Evolutionary conservation across 129 eudicot species (phyloP).

Genomic region (Lonicera japonica): DNA sequence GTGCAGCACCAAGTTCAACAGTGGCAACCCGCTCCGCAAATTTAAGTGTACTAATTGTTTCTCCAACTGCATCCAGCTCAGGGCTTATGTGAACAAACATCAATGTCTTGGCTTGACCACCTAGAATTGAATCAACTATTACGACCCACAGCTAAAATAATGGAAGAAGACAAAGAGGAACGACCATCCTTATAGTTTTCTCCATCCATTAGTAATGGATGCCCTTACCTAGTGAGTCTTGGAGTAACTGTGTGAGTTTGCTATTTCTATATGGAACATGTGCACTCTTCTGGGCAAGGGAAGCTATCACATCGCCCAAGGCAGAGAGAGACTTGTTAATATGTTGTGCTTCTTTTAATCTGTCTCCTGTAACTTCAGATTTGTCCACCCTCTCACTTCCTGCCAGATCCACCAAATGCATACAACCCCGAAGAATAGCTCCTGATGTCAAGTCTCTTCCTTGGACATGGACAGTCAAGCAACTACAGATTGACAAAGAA

Average conservation of each 20-base stretch:
- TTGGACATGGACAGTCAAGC: constrained; percentile 98
- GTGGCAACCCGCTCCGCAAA: constrained; percentile 98
- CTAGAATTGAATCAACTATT: constrained; percentile 21
- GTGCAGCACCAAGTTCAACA: constrained; percentile 98
- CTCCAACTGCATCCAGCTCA: constrained; percentile 89
- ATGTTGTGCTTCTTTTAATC: constrained; percentile 97
- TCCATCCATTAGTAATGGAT: too few relatives aligned
- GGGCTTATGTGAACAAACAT: constrained; percentile 99
- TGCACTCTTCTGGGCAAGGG: constrained; percentile 88
- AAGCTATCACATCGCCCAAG: constrained; percentile 88
- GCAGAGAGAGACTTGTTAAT: constrained; percentile 93
- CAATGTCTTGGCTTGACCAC: constrained; percentile 97
- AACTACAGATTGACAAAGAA: constrained; percentile 40
- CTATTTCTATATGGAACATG: constrained; percentile 97
- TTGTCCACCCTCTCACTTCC: constrained; percentile 98
- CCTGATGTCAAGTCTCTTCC: constrained; percentile 91
- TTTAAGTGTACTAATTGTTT: constrained; percentile 94
- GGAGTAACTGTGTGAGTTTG: constrained; percentile 95
- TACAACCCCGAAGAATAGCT: constrained; percentile 76
- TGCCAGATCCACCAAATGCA: constrained; percentile 98
- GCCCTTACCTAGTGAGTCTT: constrained; percentile 91
- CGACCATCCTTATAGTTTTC: not conserved
- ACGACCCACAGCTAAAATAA: constrained; percentile 1
- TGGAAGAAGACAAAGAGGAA: constrained; percentile 2
- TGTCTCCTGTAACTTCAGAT: constrained; percentile 94